phyloP scores from a whole-genome alignment of 805 yeast species.

The Saccharomyces paradoxus region DNA sequence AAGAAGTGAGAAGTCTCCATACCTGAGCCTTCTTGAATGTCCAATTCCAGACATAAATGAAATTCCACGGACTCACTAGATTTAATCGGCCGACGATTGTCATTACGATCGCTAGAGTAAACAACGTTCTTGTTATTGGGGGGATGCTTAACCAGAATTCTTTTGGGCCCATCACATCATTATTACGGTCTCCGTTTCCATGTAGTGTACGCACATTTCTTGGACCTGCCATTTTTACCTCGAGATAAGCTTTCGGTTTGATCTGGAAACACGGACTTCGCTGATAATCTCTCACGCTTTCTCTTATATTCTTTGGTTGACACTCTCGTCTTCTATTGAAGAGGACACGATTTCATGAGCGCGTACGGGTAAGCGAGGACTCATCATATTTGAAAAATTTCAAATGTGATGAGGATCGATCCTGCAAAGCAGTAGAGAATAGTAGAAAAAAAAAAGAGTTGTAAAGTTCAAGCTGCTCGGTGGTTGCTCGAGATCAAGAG shows the following conservation, averaged over 20 bases:
- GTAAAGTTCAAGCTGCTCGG: background rate
- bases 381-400: background rate
- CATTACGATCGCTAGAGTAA: constrained; percentile 39
- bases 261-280: background rate
- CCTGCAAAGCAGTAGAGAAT: background rate
- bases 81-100: constrained; percentile 35
- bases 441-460: background rate
- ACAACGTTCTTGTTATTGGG: constrained; percentile 52
- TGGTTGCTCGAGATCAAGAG: background rate
- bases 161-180: constrained; percentile 2
- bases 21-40: constrained; percentile 15
- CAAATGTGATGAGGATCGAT: background rate
- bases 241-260: background rate
- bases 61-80: constrained; percentile 19
- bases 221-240: background rate
- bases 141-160: constrained; percentile 37
- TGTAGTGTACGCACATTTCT: background rate
- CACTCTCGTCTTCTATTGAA: background rate
- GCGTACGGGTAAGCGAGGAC: background rate
- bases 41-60: constrained; percentile 15
- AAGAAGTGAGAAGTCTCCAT: constrained; percentile 26
- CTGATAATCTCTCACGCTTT: background rate
- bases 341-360: background rate
- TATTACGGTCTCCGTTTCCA: background rate
- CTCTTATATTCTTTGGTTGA: background rate